Evolutionary conservation across 2,329 filamentous ascomycete species (phyloP).

Genomic region (Celoporthe dispersa): DNA sequence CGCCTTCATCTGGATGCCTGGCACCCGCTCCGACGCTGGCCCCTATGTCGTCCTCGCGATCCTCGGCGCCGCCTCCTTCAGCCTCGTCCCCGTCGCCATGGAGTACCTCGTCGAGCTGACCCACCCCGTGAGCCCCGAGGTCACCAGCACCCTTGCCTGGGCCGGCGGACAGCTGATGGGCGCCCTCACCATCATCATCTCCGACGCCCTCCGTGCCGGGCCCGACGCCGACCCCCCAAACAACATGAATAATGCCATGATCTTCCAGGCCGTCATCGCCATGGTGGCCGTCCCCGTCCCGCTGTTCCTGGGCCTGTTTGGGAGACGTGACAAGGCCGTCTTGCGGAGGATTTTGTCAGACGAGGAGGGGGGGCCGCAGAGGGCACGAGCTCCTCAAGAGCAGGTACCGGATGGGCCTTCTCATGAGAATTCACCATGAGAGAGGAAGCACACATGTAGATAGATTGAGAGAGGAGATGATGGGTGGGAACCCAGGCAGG

Average conservation of each 20-base stretch:
- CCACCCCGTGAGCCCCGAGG: conserved; percentile 83
- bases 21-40: conserved; percentile 62
- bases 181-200: conserved; percentile 81
- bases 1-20: conserved; percentile 79
- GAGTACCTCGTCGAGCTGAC: conserved; percentile 88
- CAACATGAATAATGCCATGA: conserved; percentile 75
- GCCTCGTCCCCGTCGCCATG: conserved; percentile 79
- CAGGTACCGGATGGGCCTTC: neutral
- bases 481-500: neutral
- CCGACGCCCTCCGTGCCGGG: conserved; percentile 71
- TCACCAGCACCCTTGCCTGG: conserved; percentile 85
- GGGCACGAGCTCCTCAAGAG: neutral
- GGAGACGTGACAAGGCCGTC: conserved; percentile 55
- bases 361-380: conserved; percentile 1
- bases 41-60: conserved; percentile 77
- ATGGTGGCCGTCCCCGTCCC: conserved; percentile 69
- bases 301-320: conserved; percentile 72
- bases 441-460: neutral
- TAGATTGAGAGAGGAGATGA: neutral
- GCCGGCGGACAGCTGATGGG: conserved; percentile 83
- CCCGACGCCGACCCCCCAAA: conserved; percentile 59
- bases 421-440: neutral
- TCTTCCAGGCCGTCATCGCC: conserved; percentile 79
- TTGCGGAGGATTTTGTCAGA: conserved; percentile 57
- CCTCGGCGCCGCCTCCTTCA: conserved; percentile 80